Evolutionary conservation across 2,329 filamentous ascomycete genomes (phyloP), one percentile per base, ranked within the genome.

Genomic region (Neurospora crassa): DNA sequence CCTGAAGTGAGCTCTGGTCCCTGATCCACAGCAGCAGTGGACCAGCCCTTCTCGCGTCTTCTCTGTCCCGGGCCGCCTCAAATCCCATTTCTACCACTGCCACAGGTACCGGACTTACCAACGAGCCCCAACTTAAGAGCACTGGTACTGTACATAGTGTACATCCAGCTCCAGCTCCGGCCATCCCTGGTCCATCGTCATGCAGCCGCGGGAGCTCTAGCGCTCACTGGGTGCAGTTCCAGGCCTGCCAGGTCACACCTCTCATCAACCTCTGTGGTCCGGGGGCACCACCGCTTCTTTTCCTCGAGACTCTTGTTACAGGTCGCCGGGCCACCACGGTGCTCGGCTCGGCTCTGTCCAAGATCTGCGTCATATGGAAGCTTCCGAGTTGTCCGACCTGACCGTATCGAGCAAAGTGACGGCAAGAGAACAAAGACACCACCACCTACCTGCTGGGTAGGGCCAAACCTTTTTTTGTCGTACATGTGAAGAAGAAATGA

Each of bases 401-500:
- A 63, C 53, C 29, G 53, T 37, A 63, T 63, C 53, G 53, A 63
- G 53, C 29, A 59, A 59, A 59, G 47, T 29, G 20, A 59, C 47
- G 47, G 47, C 47, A 29, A 59, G 47, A 34, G 16, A n/a, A 63
- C 53, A 63, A 63, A 63, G 53, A 37, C 53, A 37, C 34, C 34
- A 37, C 34, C 34, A 37, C 34, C 24, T 29, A 7, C 24, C 24
- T 29, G 24, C 10, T 34, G 53, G 53, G 14, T 12, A 59, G n/a
- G 47, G 47, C 47, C 5, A 29, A 16, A 29, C 6, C 5, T 59
- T 59, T 12, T 63, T 41, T 37, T 18, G 59, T 11, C 20, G 37
- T 69, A 47, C 18, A 45, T 53, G 24, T 67, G 14, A 53, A 68
- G 45, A 63, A 68, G 34, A 69, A 34, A 69, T 68, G 68, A 43